Percentiles rank a stretch among this genome's conserved stretches.
Evolutionary conservation across 805 yeast species (phyloP).

Genomic region (Grigorovia transvaalensis): DNA sequence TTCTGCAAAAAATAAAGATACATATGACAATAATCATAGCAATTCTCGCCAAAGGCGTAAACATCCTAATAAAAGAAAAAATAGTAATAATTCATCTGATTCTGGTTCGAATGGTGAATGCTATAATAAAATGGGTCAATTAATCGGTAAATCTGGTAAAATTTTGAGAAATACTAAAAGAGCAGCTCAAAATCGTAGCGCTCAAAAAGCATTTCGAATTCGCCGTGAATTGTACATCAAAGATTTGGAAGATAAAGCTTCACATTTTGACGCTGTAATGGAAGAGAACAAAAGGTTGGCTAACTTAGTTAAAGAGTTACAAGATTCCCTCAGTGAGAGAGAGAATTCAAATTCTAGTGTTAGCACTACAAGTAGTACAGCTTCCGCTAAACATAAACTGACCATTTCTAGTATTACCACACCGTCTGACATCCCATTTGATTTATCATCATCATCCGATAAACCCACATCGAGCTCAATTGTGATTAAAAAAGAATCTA

Average conservation of each 20-base stretch:
- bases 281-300: constrained; percentile 52
- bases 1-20: not conserved
- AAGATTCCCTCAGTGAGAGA: not conserved
- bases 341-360: not conserved
- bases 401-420: not conserved
- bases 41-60: not conserved
- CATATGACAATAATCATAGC: not conserved
- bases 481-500: constrained; percentile 25
- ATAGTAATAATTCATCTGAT: not conserved
- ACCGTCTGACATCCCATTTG: not conserved
- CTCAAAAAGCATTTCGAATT: constrained; percentile 84
- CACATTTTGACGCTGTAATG: constrained; percentile 50
- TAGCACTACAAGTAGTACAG: not conserved
- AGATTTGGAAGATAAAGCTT: constrained; percentile 64
- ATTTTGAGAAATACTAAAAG: constrained; percentile 49
- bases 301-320: not conserved
- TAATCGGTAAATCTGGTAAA: constrained; percentile 22
- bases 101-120: constrained; percentile 8
- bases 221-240: constrained; percentile 73
- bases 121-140: constrained; percentile 13
- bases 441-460: not conserved
- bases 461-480: not conserved
- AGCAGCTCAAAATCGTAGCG: constrained; percentile 85
- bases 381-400: not conserved
- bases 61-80: not conserved